A percentile compares a stretch with the other conserved stretches of the same genome.
Evolutionary conservation across 176 grass and related monocot species (phyloP).

Genomic region (Ensete ventricosum): DNA sequence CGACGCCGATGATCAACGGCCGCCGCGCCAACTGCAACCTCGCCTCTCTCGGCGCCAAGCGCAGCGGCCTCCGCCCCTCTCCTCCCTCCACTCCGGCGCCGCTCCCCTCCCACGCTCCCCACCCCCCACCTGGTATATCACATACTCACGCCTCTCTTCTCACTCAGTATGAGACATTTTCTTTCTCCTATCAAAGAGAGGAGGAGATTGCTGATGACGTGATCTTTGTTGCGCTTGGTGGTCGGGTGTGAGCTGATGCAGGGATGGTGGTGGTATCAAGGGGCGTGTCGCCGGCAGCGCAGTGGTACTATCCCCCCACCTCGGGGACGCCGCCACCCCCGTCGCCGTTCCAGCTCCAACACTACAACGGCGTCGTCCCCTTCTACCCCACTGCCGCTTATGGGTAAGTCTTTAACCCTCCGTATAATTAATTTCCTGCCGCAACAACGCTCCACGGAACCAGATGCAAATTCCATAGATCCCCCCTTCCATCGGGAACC

Average conservation of each 20-base stretch:
- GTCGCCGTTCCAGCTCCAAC: constrained; percentile 42
- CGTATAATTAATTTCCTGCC: too few relatives aligned
- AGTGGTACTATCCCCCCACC: constrained; percentile 85
- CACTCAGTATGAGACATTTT: not conserved
- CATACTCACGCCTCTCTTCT: not conserved
- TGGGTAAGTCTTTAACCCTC: constrained; percentile 37
- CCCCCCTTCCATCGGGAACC: too few relatives aligned
- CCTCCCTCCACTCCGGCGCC: constrained; percentile 52
- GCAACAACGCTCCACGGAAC: not conserved
- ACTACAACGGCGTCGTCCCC: constrained; percentile 61
- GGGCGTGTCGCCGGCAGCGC: constrained; percentile 46
- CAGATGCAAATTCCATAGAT: too few relatives aligned
- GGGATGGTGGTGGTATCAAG: constrained; percentile 64
- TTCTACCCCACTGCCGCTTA: constrained; percentile 79
- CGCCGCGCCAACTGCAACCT: constrained; percentile 98
- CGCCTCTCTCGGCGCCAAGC: constrained; percentile 95
- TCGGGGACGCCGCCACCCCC: constrained; percentile 42
- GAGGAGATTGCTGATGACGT: not conserved
- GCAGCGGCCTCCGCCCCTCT: constrained; percentile 43
- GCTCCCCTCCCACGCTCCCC: constrained; percentile 20
- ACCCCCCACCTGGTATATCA: not conserved
- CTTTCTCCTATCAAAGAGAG: not conserved
- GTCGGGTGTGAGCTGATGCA: constrained; percentile 18
- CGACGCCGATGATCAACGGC: constrained; percentile 76
- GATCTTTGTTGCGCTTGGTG: not conserved